These are phyloP conservation scores for Boletus rubescentipes DNA, from an alignment of 768 basidiomycete genomes.

Conservation along the genomic window DNA sequence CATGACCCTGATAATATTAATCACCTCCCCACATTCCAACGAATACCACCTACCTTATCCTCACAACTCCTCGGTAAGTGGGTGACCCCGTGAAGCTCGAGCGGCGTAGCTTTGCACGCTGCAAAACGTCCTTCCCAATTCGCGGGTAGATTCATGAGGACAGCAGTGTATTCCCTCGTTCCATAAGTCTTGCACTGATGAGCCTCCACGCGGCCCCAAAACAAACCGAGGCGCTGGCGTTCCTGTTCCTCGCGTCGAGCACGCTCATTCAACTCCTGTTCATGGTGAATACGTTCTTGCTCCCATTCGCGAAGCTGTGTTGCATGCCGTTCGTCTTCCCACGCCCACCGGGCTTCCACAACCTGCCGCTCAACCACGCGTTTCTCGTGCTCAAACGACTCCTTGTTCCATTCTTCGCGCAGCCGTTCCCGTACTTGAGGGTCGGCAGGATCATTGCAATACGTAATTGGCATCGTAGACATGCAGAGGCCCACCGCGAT, in stretches of 20 bases:
- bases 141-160: constrained; percentile 28
- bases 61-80: constrained; percentile 23
- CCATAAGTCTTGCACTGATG: constrained; percentile 29
- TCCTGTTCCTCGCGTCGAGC: constrained; percentile 19
- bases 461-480: constrained; percentile 10
- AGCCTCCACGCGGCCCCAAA: constrained; percentile 17
- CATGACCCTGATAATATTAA: constrained; percentile 15
- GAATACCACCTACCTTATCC: constrained; percentile 14
- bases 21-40: background rate
- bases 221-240: constrained; percentile 20
- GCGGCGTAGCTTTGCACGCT: constrained; percentile 24
- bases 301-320: constrained; percentile 17
- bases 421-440: constrained; percentile 21
- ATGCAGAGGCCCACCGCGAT: background rate
- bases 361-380: constrained; percentile 6
- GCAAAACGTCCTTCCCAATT: constrained; percentile 20
- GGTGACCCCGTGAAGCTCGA: constrained; percentile 24
- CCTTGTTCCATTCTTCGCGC: constrained; percentile 21
- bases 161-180: constrained; percentile 31
- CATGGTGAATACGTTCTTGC: constrained; percentile 17
- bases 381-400: constrained; percentile 18
- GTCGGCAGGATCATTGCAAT: constrained; percentile 20
- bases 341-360: constrained; percentile 16
- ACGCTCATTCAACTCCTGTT: constrained; percentile 17
- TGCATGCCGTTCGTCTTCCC: constrained; percentile 18